Evolutionary conservation across 2,329 filamentous ascomycete species (phyloP).

Genomic region (Penicillium fuscoglaucum): DNA sequence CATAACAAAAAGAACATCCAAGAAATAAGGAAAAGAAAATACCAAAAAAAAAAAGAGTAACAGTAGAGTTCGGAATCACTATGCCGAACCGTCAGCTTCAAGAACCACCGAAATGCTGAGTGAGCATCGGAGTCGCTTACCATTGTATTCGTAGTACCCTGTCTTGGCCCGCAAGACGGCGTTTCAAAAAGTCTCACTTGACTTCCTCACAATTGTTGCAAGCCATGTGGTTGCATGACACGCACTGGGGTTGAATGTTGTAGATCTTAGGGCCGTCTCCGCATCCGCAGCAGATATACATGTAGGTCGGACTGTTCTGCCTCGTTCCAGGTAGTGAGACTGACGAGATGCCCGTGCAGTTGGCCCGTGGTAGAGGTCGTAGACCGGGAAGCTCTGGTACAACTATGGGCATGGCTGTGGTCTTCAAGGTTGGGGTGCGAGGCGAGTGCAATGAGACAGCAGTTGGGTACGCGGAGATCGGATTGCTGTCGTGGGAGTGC

Average conservation of each 20-base stretch:
- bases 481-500: conserved; percentile 15
- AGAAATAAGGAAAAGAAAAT: conserved; percentile 1
- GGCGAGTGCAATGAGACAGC: conserved; percentile 8
- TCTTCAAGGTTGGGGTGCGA: conserved; percentile 3
- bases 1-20: not conserved
- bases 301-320: conserved; percentile 19
- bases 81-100: conserved; percentile 11
- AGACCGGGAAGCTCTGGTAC: conserved; percentile 18
- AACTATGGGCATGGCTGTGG: conserved; percentile 11
- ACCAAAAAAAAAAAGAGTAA: conserved; percentile 10
- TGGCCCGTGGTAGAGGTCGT: conserved; percentile 11
- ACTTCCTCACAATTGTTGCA: conserved; percentile 34
- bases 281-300: conserved; percentile 44
- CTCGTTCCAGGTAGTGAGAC: conserved; percentile 6
- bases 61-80: conserved; percentile 15
- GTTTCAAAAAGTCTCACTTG: conserved; percentile 26
- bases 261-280: conserved; percentile 43
- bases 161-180: conserved; percentile 5
- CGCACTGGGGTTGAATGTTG: conserved; percentile 34
- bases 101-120: conserved; percentile 6
- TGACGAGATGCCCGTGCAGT: not conserved
- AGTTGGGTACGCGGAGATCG: conserved; percentile 22
- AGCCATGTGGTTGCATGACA: conserved; percentile 34
- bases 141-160: conserved; percentile 12
- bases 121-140: conserved; percentile 11